Evolutionary conservation across 1,284 basidiomycete species (phyloP), one percentile per base, ranked within the genome.

Genomic region (Ustilago tritici): DNA sequence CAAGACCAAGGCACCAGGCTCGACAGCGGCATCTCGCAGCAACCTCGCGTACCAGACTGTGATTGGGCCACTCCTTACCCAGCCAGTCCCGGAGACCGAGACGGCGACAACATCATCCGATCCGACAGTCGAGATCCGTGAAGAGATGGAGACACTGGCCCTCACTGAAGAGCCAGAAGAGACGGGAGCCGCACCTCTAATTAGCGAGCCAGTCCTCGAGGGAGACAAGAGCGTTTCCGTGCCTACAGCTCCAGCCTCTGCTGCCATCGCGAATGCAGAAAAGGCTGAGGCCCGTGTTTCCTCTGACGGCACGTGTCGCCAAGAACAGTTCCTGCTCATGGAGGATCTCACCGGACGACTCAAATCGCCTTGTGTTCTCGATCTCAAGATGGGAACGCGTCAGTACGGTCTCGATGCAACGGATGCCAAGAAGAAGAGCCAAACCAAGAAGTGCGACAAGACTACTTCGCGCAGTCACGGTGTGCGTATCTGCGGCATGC

Each of bases 321-420:
- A 97, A 87, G 95, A 98, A 86, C 93, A 98, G 84, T 99, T 99
- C 87, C 95, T 99, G 80, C 90, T 99, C 74, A 96, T 99, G 94
- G 96, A 99, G 87, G 97, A 99, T 85, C 88, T 99, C 52, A 99
- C 96, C 1, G 97, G 97, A 23, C 89, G 93, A n/a, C 88, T 98
- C 79, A 95, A 93, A 86, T 91, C 91, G 60, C 94, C 97, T 4
- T 99, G 96, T 84, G 97, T 99, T 49, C 90, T 99, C 77, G 96
- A 99, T 87, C 89, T 99, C 82, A 99, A 99, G 89, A 99, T 99
- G 96, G 96, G 96, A 14, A 98, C 95, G 38, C 90, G 96, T 49
- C 96, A 99, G 88, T 98, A 99, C 87, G 97, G 97, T 15, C 93
- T 97, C 87, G 94, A 98, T 82, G 96, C 96, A 28, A 94, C 93